These are phyloP conservation scores for Hawksworthiomyces lignivorus DNA, from an alignment of 2,329 filamentous ascomycete species.

Conservation along the genomic window DNA sequence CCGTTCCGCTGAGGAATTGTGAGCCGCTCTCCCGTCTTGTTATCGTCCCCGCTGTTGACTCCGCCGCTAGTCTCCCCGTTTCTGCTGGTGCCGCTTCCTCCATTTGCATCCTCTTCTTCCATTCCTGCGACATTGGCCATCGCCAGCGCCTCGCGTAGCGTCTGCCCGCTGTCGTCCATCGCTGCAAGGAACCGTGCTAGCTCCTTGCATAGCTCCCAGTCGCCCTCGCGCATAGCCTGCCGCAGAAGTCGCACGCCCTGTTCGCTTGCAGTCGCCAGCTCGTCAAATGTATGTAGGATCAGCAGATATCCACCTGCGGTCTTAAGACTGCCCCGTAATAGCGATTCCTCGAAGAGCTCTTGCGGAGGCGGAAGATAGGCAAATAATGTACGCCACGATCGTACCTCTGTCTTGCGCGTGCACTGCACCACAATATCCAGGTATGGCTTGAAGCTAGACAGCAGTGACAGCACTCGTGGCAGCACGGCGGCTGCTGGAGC, in stretches of 20 bases:
- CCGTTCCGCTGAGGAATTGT: constrained; percentile 20
- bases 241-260: constrained; percentile 75
- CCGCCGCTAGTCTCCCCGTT: constrained; percentile 21
- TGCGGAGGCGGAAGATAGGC: constrained; percentile 82
- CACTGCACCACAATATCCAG: constrained; percentile 95
- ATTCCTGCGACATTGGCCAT: constrained; percentile 39
- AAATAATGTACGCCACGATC: constrained; percentile 92
- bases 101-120: neutral
- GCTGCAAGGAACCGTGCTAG: constrained; percentile 91
- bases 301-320: constrained; percentile 96
- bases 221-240: constrained; percentile 72
- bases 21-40: constrained; percentile 20
- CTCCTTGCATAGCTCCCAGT: constrained; percentile 95
- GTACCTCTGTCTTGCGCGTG: constrained; percentile 91
- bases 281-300: constrained; percentile 76
- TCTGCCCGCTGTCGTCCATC: constrained; percentile 78
- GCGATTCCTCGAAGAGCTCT: constrained; percentile 86
- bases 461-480: constrained; percentile 53
- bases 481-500: constrained; percentile 57
- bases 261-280: constrained; percentile 60
- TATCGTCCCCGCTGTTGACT: neutral
- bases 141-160: constrained; percentile 64
- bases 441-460: constrained; percentile 74
- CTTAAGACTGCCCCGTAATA: constrained; percentile 78
- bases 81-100: neutral